Percentiles rank a stretch among this genome's conserved stretches.
phyloP scores from a whole-genome alignment of 495 filamentous ascomycete species.

The Aspergillus heteromorphus region DNA sequence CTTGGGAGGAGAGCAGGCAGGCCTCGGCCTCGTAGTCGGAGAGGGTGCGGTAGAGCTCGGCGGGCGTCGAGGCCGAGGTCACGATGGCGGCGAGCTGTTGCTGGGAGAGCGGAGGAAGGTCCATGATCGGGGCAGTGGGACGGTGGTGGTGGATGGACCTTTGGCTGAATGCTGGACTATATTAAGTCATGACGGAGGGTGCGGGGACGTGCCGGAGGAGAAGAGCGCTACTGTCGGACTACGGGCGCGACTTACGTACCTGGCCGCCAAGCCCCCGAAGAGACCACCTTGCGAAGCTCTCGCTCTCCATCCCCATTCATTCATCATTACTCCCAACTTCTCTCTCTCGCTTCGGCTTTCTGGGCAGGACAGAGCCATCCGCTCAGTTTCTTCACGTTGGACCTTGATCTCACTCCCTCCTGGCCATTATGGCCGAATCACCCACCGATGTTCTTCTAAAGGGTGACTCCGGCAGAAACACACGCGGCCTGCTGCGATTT shows the following conservation, averaged over 20 bases:
- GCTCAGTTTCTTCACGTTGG: conserved; percentile 23
- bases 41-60: conserved; percentile 39
- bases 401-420: conserved; percentile 27
- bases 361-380: conserved; percentile 34
- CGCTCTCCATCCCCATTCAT: conserved; percentile 30
- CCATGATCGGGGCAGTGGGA: conserved; percentile 21
- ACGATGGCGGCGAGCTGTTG: conserved; percentile 35
- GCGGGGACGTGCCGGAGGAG: conserved; percentile 35
- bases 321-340: conserved; percentile 26
- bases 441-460: conserved; percentile 55
- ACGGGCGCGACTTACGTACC: conserved; percentile 8
- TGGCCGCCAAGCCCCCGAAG: conserved; percentile 34
- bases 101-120: conserved; percentile 29
- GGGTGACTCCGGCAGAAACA: conserved; percentile 64
- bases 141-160: not conserved
- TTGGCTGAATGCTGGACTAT: not conserved
- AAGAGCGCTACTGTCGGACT: conserved; percentile 24
- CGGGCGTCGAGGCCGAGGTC: conserved; percentile 28
- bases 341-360: conserved; percentile 21
- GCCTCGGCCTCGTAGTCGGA: conserved; percentile 43
- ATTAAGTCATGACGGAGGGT: conserved; percentile 8
- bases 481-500: conserved; percentile 79
- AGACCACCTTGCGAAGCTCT: conserved; percentile 48
- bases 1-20: conserved; percentile 24
- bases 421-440: conserved; percentile 51